Evolutionary conservation across 306 rosid genomes (phyloP), one percentile per base, ranked within the genome.

Genomic region (Astragalus glycyphyllos): DNA sequence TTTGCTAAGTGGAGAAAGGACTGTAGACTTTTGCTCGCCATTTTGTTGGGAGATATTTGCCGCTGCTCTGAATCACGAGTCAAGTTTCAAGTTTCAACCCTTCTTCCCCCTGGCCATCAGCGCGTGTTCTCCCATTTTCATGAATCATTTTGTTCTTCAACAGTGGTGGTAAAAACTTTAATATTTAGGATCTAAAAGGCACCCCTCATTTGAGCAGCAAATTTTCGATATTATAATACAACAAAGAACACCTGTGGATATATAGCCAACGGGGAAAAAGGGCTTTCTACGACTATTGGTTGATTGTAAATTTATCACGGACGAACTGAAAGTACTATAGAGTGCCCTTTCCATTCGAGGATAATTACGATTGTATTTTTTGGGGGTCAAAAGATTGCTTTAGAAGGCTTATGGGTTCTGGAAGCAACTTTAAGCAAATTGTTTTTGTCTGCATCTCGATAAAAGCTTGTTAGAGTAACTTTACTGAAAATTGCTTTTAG

Each of bases 31-130:
- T 14, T 35, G n/a, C 32, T 50, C 15, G 61, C 58, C 60, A 44
- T 40, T 59, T 65, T 59, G 56, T 56, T 55, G 60, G 49, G 54
- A 53, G 76, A 32, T 44, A 34, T 50, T 32, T 51, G 47, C 63
- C 45, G 16, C 53, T 49, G 70, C 56, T 20, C 41, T 58, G 37
- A 31, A 37, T 7, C 15, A 58, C 38, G 4, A 17, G 51, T 71
- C 26, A 41, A 58, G 65, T 42, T 65, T 50, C 46, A 48, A 6
- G 4, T 26, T 35, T 35, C 8, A 35, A 35, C 40, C 12, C 20
- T 51, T 64, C 20, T 51, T 64, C 35, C 9, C 16, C 11, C 49
- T 29, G 9, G 57, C 17, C 26, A 17, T 56, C 34, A 44, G n/a
- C 23, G 48, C 20, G 3, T 45, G 23, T 49, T 12, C 48, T 58